Percentiles rank a stretch among this genome's conserved stretches.
Conservation (phyloP, 2,329 filamentous ascomycete genomes). For the Exophiala spinifera region DNA sequence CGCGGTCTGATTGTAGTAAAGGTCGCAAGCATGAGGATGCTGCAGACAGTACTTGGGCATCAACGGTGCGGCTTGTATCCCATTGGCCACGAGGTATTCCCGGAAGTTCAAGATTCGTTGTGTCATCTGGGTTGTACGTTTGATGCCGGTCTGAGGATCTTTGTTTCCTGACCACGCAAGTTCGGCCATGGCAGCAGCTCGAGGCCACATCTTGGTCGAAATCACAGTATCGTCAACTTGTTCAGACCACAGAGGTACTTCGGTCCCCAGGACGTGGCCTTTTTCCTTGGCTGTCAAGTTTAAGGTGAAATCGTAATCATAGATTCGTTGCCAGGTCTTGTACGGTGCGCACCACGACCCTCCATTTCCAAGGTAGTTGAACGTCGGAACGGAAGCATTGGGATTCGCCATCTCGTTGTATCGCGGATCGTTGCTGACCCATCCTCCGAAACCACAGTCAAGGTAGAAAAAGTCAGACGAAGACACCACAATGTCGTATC, state of each 20-base stretch:
- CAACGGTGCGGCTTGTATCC: constrained; percentile 49
- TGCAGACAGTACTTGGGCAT: constrained; percentile 58
- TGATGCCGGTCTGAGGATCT: constrained; percentile 46
- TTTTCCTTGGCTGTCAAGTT: constrained; percentile 48
- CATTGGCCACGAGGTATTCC: constrained; percentile 57
- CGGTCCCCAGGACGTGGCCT: constrained; percentile 51
- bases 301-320: constrained; percentile 55
- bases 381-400: constrained; percentile 42
- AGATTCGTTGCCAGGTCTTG: constrained; percentile 61
- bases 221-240: constrained; percentile 54
- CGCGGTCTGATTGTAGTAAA: constrained; percentile 51
- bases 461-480: constrained; percentile 56
- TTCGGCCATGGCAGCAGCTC: constrained; percentile 56
- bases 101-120: constrained; percentile 59
- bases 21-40: constrained; percentile 57
- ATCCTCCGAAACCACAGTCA: constrained; percentile 56
- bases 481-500: constrained; percentile 57
- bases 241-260: constrained; percentile 54
- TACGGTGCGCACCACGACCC: constrained; percentile 59
- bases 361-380: constrained; percentile 55
- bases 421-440: constrained; percentile 53
- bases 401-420: constrained; percentile 56
- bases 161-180: constrained; percentile 56
- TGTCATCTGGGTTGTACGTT: constrained; percentile 53
- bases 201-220: constrained; percentile 54